Percentiles rank a stretch among this genome's conserved stretches.
Evolutionary conservation across 106 monocot species (phyloP).

Genomic region (Gastrodia elata): DNA sequence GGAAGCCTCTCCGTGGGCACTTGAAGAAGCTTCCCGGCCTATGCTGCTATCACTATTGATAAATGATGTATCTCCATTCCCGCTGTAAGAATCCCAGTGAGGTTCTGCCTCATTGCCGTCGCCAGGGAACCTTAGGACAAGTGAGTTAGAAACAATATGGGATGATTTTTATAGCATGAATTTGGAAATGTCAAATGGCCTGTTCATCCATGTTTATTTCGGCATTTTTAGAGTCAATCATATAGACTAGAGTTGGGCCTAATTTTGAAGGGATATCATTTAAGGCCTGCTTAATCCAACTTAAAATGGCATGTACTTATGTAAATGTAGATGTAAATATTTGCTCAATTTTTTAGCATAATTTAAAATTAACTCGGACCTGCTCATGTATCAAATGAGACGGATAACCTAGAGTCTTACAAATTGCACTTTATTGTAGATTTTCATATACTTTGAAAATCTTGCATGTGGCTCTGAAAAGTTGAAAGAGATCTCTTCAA

Average conservation of each 20-base stretch:
- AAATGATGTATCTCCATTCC: slow-evolving; percentile 29
- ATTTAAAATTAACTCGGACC: too few species aligned
- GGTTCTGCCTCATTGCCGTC: slow-evolving; percentile 55
- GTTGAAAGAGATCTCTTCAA: too few species aligned
- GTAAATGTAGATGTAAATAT: too few species aligned
- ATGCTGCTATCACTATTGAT: slow-evolving; percentile 14
- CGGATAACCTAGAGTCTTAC: too few species aligned
- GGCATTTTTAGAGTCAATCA: not conserved
- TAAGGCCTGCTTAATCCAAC: not conserved
- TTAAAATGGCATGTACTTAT: not conserved
- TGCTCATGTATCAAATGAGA: too few species aligned
- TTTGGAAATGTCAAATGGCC: not conserved
- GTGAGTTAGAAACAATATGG: not conserved
- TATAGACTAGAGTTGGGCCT: not conserved
- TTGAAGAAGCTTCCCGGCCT: slow-evolving; percentile 27
- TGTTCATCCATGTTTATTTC: not conserved
- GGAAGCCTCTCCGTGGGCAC: slow-evolving; percentile 30
- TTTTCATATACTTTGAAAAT: too few species aligned
- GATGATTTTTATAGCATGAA: not conserved
- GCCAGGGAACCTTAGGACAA: slow-evolving; percentile 31
- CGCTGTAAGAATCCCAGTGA: slow-evolving; percentile 58
- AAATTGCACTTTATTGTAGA: too few species aligned
- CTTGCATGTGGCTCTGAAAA: too few species aligned
- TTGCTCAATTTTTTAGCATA: too few species aligned
- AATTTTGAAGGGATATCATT: not conserved